phyloP scores from a whole-genome alignment of 257 asterid species.

The Echites panduratus region DNA sequence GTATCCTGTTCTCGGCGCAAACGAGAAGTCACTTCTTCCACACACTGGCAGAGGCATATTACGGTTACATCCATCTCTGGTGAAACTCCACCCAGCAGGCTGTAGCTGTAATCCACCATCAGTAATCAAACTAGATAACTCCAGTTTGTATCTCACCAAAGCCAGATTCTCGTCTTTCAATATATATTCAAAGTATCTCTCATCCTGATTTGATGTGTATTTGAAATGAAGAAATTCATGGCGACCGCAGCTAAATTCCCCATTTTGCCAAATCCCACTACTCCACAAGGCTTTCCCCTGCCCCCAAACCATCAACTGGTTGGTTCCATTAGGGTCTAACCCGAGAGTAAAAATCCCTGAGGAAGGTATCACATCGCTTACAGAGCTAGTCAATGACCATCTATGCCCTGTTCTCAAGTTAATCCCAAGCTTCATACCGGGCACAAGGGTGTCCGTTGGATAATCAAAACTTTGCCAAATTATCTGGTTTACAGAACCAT shows the following conservation, averaged over 20 bases:
- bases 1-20: neutral
- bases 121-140: neutral
- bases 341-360: neutral
- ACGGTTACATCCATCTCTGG: neutral
- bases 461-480: constrained; percentile 13
- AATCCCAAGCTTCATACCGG: constrained; percentile 4
- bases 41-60: neutral
- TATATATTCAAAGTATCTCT: neutral
- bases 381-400: neutral
- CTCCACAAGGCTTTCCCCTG: neutral
- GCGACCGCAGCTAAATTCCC: neutral
- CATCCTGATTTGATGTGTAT: neutral
- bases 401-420: neutral
- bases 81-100: neutral
- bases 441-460: constrained; percentile 3
- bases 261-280: constrained; percentile 1
- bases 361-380: neutral
- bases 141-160: neutral
- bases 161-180: neutral
- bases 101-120: neutral
- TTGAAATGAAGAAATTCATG: neutral
- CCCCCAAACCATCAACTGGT: neutral
- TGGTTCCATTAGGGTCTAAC: neutral
- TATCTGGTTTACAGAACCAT: neutral
- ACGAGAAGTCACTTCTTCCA: neutral